These are phyloP conservation scores for Pilatotrama ljubarskyi DNA, from an alignment of 768 basidiomycete species.

Conservation along the genomic window DNA sequence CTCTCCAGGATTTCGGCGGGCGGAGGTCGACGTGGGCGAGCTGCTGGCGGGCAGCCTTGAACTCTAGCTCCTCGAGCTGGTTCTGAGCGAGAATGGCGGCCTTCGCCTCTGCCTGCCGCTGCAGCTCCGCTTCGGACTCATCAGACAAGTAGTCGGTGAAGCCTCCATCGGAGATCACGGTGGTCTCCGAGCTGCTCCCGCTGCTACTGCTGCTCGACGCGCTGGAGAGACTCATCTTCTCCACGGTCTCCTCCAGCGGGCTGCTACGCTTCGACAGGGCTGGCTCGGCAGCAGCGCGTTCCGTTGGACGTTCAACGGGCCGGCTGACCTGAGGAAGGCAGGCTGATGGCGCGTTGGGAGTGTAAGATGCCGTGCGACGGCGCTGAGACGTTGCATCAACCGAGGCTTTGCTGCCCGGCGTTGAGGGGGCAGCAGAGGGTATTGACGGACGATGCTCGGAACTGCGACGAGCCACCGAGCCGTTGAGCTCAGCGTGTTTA, in stretches of 20 bases:
- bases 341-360: constrained; percentile 1
- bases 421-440: constrained; percentile 37
- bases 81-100: constrained; percentile 79
- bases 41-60: constrained; percentile 77
- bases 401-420: constrained; percentile 40
- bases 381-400: constrained; percentile 31
- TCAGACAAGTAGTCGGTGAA: constrained; percentile 93
- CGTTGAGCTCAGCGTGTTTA: constrained; percentile 58
- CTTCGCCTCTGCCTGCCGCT: constrained; percentile 80
- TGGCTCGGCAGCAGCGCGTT: constrained; percentile 22
- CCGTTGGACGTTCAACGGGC: constrained; percentile 11
- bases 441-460: constrained; percentile 48
- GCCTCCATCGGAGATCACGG: constrained; percentile 81
- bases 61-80: constrained; percentile 78
- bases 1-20: constrained; percentile 76
- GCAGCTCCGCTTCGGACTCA: constrained; percentile 87
- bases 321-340: not conserved
- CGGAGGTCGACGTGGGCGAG: constrained; percentile 72
- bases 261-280: constrained; percentile 14
- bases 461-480: constrained; percentile 47
- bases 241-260: constrained; percentile 35
- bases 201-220: constrained; percentile 51
- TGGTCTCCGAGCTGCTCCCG: constrained; percentile 68
- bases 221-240: constrained; percentile 39
- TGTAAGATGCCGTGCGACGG: constrained; percentile 28